phyloP scores from a whole-genome alignment of 768 basidiomycete genomes.

The Mycena sanguinolenta region DNA sequence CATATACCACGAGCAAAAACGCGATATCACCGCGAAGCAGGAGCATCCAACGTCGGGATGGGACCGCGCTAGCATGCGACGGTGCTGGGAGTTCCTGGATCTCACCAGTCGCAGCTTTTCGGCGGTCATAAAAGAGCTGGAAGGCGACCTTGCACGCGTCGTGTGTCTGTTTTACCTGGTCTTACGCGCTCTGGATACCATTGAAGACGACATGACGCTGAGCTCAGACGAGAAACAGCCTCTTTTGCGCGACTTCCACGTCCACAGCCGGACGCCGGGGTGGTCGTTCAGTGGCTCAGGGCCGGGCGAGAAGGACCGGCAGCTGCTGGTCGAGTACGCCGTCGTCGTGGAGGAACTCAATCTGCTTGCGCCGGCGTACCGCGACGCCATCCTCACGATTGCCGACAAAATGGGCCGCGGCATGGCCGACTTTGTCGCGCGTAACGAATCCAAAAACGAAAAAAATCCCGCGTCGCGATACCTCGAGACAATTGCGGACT shows the following conservation, averaged over 20 bases:
- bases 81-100: slow-evolving; percentile 93
- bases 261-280: slow-evolving; percentile 82
- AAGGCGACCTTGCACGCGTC: slow-evolving; percentile 92
- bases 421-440: slow-evolving; percentile 80
- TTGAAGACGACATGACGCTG: slow-evolving; percentile 99
- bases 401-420: slow-evolving; percentile 89
- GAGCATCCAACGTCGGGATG: slow-evolving; percentile 89
- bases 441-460: slow-evolving; percentile 78
- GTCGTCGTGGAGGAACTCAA: slow-evolving; percentile 85
- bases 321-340: slow-evolving; percentile 87
- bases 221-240: slow-evolving; percentile 89
- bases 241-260: slow-evolving; percentile 85
- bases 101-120: slow-evolving; percentile 90
- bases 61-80: slow-evolving; percentile 87
- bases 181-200: slow-evolving; percentile 93
- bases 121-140: slow-evolving; percentile 94
- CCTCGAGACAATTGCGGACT: slow-evolving; percentile 87
- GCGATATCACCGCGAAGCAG: slow-evolving; percentile 82
- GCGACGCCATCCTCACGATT: slow-evolving; percentile 85
- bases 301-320: slow-evolving; percentile 89
- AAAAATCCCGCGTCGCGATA: slow-evolving; percentile 38
- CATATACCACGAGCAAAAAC: slow-evolving; percentile 83
- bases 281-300: slow-evolving; percentile 90
- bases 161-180: slow-evolving; percentile 96
- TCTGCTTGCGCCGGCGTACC: slow-evolving; percentile 74